phyloP scores from a whole-genome alignment of 108 stramenopile genomes.

The Aurantiochytrium sp. region DNA sequence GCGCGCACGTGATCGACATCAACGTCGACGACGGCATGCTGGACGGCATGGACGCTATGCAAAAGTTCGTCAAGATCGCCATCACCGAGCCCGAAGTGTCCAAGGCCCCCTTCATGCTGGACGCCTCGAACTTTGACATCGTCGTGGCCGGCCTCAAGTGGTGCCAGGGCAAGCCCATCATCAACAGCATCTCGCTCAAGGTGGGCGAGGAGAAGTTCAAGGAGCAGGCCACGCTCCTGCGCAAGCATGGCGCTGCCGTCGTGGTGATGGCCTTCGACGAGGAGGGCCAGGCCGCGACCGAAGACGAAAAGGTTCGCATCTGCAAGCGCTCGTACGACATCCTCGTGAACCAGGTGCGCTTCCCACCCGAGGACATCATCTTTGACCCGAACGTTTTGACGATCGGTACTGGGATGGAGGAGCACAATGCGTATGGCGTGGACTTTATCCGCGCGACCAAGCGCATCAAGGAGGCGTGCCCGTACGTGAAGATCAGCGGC shows the following conservation, averaged over 20 bases:
- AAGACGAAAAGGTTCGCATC: slow-evolving; percentile 90
- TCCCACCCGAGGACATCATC: slow-evolving; percentile 98
- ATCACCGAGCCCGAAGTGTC: slow-evolving; percentile 91
- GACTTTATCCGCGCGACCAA: slow-evolving; percentile 92
- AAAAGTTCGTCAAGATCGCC: slow-evolving; percentile 97
- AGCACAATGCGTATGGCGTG: slow-evolving; percentile 90
- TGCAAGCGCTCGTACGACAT: slow-evolving; percentile 99
- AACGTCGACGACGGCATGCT: slow-evolving; percentile 98
- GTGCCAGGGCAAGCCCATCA: slow-evolving; percentile 93
- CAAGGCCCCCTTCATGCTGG: slow-evolving; percentile 97
- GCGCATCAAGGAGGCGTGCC: slow-evolving; percentile 91
- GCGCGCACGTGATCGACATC: slow-evolving; percentile 96
- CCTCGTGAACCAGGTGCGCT: slow-evolving; percentile 79
- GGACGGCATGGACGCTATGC: slow-evolving; percentile 95
- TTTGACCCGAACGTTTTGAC: slow-evolving; percentile 99
- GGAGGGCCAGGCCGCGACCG: slow-evolving; percentile 94
- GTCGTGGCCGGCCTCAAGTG: slow-evolving; percentile 89
- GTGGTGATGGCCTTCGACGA: slow-evolving; percentile 99
- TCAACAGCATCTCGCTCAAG: slow-evolving; percentile 96
- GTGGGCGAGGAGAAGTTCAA: slow-evolving; percentile 95
- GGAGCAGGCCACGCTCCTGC: slow-evolving; percentile 85
- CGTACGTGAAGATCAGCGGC: slow-evolving; percentile 92
- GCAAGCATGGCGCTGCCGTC: slow-evolving; percentile 93
- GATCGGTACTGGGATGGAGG: slow-evolving; percentile 96
- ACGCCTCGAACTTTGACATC: slow-evolving; percentile 97